Evolutionary conservation across 805 yeast genomes (phyloP), one percentile per base, ranked within the genome.

Genomic region (Metschnikowia lochheadii): DNA sequence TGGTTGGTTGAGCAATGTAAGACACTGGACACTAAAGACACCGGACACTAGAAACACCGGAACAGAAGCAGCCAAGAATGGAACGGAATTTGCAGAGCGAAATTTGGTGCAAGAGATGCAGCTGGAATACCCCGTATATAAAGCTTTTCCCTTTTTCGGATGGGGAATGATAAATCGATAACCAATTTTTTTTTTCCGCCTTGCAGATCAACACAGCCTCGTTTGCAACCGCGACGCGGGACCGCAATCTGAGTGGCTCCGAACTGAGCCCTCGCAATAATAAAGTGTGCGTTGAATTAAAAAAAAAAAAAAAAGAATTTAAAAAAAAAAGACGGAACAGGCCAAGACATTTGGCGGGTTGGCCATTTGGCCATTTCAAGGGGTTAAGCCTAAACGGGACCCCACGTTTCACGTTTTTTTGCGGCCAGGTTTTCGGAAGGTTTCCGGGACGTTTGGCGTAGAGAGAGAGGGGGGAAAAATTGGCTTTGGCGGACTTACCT

Each of bases 141-240:
- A 41, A 42, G 45, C 23, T 44, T 44, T 44, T 44, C 17, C 40
- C 46, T 44, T 23, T 35, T 44, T 44, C 15, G 46, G 39, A 35
- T 7, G 40, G 31, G 26, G 35, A 32, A 33, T 20, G 29, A 17
- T 32, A 13, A 14, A 44, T 35, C 34, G 46, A 35, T 34, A 44
- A 15, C 32, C 39, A 5, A 8, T 10, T 43, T 43, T 41, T 34
- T 41, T 44, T 43, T 35, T 41, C 49, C 45, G 55, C 49, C 40
- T 18, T 50, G 53, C 48, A 40, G 42, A 36, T 40, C 37, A 39
- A 48, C 56, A 50, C 54, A 53, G 56, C 56, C 56, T 39, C 56
- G 56, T 53, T 53, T 48, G 54, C 56, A 53, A 52, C 56, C 56
- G 50, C 42, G 47, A 41, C 43, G 43, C 43, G 34, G 29, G 33